phyloP scores from a whole-genome alignment of 257 asterid genomes.

The Cordia subcordata region DNA sequence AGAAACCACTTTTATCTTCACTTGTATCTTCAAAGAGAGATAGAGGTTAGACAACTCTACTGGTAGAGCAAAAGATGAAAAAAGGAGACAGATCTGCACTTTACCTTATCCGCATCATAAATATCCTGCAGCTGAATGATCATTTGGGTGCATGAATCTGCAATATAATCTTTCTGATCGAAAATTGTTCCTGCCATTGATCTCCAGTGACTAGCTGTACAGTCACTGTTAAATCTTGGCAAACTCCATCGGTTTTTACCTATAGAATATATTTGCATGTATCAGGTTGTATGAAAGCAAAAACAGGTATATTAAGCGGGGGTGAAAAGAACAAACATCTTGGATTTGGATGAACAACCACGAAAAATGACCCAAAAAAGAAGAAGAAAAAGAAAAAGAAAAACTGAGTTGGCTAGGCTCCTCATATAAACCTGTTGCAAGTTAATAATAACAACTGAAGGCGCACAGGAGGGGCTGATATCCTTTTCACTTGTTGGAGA shows the following conservation, averaged over 20 bases:
- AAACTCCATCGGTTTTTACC: constrained; percentile 63
- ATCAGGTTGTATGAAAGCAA: constrained; percentile 4
- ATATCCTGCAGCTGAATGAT: constrained; percentile 51
- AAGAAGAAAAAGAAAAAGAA: no score
- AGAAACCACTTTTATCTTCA: constrained; percentile 67
- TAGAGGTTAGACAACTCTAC: constrained; percentile 4
- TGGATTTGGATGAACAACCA: no score
- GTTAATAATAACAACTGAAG: no score
- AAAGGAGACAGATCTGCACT: neutral
- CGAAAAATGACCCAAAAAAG: no score
- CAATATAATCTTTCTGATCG: constrained; percentile 67
- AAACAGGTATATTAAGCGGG: neutral
- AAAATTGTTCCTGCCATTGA: constrained; percentile 46
- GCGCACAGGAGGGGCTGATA: no score
- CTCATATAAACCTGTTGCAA: no score
- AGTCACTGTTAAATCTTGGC: constrained; percentile 51
- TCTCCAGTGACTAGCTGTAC: constrained; percentile 43
- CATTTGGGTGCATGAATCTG: constrained; percentile 59
- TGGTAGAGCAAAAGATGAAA: neutral
- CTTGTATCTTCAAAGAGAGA: constrained; percentile 36
- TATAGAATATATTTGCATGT: constrained; percentile 15
- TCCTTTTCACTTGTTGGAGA: no score
- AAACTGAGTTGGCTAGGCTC: no score
- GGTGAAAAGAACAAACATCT: neutral
- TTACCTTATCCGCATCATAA: constrained; percentile 65